Conservation (phyloP, 2,329 filamentous ascomycete species). For the Nannizziopsis arthrosporioides region DNA sequence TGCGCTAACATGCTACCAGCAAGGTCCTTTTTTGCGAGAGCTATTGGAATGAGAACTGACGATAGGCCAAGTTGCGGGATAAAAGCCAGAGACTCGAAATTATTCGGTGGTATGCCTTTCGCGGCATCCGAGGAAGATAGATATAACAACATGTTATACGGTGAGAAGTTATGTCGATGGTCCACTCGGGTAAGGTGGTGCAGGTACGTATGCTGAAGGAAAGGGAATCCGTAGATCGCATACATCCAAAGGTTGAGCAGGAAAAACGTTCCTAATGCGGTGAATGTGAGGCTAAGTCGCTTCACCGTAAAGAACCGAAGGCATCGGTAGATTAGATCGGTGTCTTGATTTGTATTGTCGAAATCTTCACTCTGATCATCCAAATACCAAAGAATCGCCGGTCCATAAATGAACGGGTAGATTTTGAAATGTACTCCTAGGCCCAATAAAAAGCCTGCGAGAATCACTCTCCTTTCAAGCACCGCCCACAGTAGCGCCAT, state of each 20-base stretch:
- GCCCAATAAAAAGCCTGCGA: constrained; percentile 67
- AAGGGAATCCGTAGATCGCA: constrained; percentile 61
- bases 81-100: constrained; percentile 73
- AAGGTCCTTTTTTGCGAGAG: constrained; percentile 68
- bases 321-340: constrained; percentile 3
- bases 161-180: constrained; percentile 96
- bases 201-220: constrained; percentile 80
- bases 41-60: constrained; percentile 61
- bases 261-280: constrained; percentile 62
- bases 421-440: constrained; percentile 95
- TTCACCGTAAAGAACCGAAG: constrained; percentile 28
- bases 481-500: constrained; percentile 75
- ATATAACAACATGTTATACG: constrained; percentile 87
- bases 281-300: constrained; percentile 33
- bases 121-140: constrained; percentile 57
- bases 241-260: constrained; percentile 71
- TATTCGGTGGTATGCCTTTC: constrained; percentile 21
- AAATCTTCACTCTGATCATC: constrained; percentile 19
- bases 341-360: not conserved
- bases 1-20: constrained; percentile 81
- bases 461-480: constrained; percentile 45
- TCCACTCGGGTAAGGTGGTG: constrained; percentile 90
- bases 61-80: constrained; percentile 75
- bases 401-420: constrained; percentile 92
- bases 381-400: constrained; percentile 39